Evolutionary conservation across 345 rosid genomes (phyloP).

Genomic region (Gossypium australe): DNA sequence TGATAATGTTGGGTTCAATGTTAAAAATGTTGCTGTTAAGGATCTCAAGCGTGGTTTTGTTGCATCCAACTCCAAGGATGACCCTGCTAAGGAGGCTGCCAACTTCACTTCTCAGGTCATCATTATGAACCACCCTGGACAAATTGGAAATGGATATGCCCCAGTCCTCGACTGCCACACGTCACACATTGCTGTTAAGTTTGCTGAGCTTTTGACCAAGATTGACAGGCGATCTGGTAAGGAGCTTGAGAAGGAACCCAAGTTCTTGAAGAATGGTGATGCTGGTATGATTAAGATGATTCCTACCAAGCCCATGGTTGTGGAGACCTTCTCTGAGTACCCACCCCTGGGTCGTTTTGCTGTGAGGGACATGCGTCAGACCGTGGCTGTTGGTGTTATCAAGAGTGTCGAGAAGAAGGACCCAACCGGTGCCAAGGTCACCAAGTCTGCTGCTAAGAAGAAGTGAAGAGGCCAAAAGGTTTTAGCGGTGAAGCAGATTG

Average conservation of each 20-base stretch:
- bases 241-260: constrained; percentile 27
- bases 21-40: background rate
- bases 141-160: constrained; percentile 25
- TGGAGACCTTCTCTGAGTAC: constrained; percentile 23
- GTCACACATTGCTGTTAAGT: constrained; percentile 25
- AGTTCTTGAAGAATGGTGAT: constrained; percentile 26
- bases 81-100: constrained; percentile 24
- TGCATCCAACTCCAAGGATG: constrained; percentile 26
- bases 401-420: constrained; percentile 26
- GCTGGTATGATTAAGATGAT: constrained; percentile 25
- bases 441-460: constrained; percentile 24
- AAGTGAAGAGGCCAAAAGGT: background rate
- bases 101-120: constrained; percentile 25
- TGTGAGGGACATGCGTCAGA: constrained; percentile 24
- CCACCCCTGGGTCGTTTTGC: constrained; percentile 25
- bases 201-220: constrained; percentile 21
- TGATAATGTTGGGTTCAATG: too few relatives aligned
- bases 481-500: too few relatives aligned
- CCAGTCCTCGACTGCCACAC: constrained; percentile 26
- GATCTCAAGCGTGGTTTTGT: constrained; percentile 22
- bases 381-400: constrained; percentile 23
- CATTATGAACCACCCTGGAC: constrained; percentile 26
- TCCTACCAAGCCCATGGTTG: constrained; percentile 28
- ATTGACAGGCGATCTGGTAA: constrained; percentile 25
- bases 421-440: constrained; percentile 21